Evolutionary conservation across 331 rosid species (phyloP), one percentile per base, ranked within the genome.

Genomic region (Quercus lobata): DNA sequence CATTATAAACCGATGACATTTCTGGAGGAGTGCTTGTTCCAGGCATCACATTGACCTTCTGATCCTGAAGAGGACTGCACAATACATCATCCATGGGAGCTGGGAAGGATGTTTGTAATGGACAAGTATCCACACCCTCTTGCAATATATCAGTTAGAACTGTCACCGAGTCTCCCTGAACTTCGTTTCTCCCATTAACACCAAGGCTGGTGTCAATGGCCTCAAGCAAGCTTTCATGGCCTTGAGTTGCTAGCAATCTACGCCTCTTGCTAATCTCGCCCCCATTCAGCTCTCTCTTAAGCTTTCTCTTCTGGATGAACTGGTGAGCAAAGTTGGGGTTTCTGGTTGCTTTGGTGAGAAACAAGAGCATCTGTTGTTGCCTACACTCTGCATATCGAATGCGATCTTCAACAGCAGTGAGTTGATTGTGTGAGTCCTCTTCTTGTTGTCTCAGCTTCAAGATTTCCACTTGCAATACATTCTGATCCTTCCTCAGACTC

Each of bases 361-460:
- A 93, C 57, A 78, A 62, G 19, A 89, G 75, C 96, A 89, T 84
- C 75, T 84, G 91, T 70, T 82, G 90, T 71, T 90, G 96, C 87
- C 88, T 89, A 65, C 79, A 68, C 77, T 93, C 94, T 0, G 90
- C 87, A 5, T 69, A 65, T 24, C 78, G 92, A 57, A 91, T 76
- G 2, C 89, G 85, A 70, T 95, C 89, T 65, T 90, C 90, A 49
- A 85, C 78, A 27, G 74, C 61, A 21, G 82, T 71, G 25, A 93
- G 82, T n/a, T 89, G 89, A 65, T 78, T 52, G 18, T 80, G 87
- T 0, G 97, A 89, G 71, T 79, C 79, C 77, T 88, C 88, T 12
- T 91, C 89, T 61, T 89, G 86, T 65, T 87, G 92, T 71, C 90
- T 88, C 72, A 93, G 87, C 68, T 85, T 93, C 81, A 83, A 71